Evolutionary conservation across 306 rosid species (phyloP).

Genomic region (Dalbergia cochinchinensis): DNA sequence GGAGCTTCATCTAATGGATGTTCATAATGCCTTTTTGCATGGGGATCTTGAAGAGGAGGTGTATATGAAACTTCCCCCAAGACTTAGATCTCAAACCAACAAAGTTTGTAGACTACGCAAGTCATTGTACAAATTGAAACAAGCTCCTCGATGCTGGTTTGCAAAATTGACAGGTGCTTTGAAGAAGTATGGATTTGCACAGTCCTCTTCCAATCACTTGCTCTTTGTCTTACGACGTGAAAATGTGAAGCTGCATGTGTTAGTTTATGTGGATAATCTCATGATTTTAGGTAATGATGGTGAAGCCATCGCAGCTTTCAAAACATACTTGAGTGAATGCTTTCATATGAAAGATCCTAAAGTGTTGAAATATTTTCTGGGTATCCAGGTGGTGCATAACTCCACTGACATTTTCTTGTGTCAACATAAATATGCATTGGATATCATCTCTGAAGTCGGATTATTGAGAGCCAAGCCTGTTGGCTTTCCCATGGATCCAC

Average conservation of each 20-base stretch:
- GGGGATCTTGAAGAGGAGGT: background rate
- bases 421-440: too few species aligned
- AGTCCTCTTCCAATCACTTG: background rate
- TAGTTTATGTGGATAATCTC: background rate
- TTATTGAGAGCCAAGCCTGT: too few species aligned
- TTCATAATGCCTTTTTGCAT: background rate
- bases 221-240: background rate
- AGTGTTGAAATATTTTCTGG: too few species aligned
- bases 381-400: background rate
- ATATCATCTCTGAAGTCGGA: too few species aligned
- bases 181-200: background rate
- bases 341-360: background rate
- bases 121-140: background rate
- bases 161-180: background rate
- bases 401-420: too few species aligned
- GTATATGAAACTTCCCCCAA: background rate
- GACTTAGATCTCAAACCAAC: background rate
- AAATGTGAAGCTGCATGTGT: background rate
- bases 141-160: conserved; percentile 13
- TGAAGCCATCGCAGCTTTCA: background rate
- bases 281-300: too few species aligned
- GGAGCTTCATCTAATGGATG: conserved; percentile 3
- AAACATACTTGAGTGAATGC: background rate
- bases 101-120: background rate
- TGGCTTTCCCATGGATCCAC: too few species aligned